Conservation (phyloP, 352 stramenopile genomes). For the Phytophthora tubulina region DNA sequence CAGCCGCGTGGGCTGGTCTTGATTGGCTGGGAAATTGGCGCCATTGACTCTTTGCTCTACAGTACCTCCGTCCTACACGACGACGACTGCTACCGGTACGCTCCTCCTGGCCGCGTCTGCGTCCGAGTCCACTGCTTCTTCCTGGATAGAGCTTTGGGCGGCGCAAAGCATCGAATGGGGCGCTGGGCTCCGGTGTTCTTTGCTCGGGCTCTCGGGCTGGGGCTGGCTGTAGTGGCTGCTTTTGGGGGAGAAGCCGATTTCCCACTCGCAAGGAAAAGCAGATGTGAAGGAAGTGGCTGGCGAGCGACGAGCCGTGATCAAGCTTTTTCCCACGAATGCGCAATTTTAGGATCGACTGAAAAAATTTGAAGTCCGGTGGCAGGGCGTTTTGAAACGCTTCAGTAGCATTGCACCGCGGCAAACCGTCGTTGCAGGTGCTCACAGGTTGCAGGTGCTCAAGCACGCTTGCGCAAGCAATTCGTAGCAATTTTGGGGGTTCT, state of each 20-base stretch:
- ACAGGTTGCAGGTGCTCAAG: neutral
- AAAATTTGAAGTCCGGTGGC: neutral
- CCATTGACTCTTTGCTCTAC: constrained; percentile 23
- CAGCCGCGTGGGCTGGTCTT: constrained; percentile 13
- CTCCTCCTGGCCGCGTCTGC: constrained; percentile 29
- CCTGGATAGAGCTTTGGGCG: constrained; percentile 37
- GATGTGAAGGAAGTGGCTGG: constrained; percentile 23
- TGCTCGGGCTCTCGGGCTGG: constrained; percentile 9
- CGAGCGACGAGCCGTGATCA: constrained; percentile 2
- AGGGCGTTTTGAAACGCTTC: constrained; percentile 17
- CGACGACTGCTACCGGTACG: constrained; percentile 6
- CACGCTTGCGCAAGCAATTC: too few species aligned
- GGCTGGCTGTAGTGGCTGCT: constrained; percentile 14
- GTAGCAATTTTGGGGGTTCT: too few species aligned
- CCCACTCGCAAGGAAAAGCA: constrained; percentile 3
- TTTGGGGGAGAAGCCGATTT: neutral
- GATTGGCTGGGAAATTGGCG: constrained; percentile 25
- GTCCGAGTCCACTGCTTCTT: constrained; percentile 46
- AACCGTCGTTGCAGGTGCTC: neutral
- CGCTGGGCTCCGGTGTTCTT: constrained; percentile 20
- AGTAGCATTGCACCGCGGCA: neutral
- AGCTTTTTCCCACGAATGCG: constrained; percentile 12
- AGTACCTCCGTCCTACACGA: constrained; percentile 18
- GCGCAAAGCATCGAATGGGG: constrained; percentile 49
- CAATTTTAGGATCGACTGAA: constrained; percentile 6